Evolutionary conservation across 169 alveolate genomes (phyloP).

Genomic region (Plasmodium gallinaceum): DNA sequence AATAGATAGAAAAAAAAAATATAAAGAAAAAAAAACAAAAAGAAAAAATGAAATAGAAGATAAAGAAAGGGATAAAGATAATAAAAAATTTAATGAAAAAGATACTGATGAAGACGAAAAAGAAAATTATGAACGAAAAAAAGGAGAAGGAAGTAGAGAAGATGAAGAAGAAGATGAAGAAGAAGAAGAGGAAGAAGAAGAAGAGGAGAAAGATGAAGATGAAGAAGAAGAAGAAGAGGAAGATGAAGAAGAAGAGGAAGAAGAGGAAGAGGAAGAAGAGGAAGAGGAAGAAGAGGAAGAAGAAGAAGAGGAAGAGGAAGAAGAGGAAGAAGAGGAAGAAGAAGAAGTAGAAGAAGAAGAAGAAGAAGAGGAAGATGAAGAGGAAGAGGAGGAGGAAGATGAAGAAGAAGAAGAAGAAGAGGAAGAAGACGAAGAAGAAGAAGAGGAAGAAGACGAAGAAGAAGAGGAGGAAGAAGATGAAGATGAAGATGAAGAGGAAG

Average conservation of each 20-base stretch:
- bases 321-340: background rate
- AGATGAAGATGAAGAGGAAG: background rate
- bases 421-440: background rate
- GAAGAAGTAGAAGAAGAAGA: background rate
- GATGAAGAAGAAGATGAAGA: background rate
- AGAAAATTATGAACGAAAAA: no score
- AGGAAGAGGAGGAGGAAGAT: background rate
- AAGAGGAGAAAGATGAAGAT: background rate
- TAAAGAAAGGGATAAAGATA: background rate
- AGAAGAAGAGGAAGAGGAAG: background rate
- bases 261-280: background rate
- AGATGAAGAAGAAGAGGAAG: background rate
- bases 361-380: background rate
- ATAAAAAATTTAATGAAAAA: background rate
- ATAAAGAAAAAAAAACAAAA: slow-evolving; percentile 5
- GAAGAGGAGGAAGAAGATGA: background rate
- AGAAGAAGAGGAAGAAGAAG: background rate
- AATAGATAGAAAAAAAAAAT: background rate
- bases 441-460: background rate
- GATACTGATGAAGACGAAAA: background rate
- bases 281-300: background rate
- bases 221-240: background rate
- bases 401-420: background rate
- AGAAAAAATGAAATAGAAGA: background rate
- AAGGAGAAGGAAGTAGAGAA: background rate